Base-by-base conservation (phyloP, 2,329 filamentous ascomycete genomes). In the Pyricularia grisea region DNA sequence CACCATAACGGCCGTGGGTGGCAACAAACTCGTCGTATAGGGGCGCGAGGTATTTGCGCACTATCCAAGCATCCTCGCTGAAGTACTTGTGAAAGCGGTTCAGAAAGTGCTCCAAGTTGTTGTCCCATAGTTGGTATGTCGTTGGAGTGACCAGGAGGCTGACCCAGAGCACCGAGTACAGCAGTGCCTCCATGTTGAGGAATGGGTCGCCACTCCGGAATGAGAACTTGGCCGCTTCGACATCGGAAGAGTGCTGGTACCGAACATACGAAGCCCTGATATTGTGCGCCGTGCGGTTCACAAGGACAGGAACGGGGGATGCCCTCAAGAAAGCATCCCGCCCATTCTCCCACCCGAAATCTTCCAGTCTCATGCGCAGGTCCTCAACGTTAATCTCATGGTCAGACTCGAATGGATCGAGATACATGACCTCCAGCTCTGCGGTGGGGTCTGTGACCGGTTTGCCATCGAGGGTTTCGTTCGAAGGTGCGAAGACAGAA, bases 401-500 rank as follows among this genome's bases (percentile, higher is more conserved):
- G 42, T 88, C 85, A 2, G 86, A 88, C 31, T 87, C 86, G 77
- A 92, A 97, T 0, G 94, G 93, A 74, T 97, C 92, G 72, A 97
- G 83, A 76, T 92, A 96, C 87, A 97, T 94, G 65, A 65, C 50
- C 42, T 69, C 63, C 17, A 58, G 64, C 63, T 60, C 28, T 6
- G 27, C 10, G 66, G 83, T 78, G 0, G 83, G 77, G 14, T 76
- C 74, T 9, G 77, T 73, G 7, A 80, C 70, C 30, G 73, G 74
- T 14, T 73, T 72, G 25, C 81, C 87, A 75, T 93, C 86, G 67
- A 93, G 79, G 36, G 88, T 87, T 73, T 85, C 77, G 2, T 87
- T 87, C 0, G 80, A 76, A 0, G 85, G 83, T 5, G 91, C 85
- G 67, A 86, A 83, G 14, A 98, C 87, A 68, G 96, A 88, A 23